Conservation (phyloP, 2,329 filamentous ascomycete species). For the Rhytidhysteron rufulum region DNA sequence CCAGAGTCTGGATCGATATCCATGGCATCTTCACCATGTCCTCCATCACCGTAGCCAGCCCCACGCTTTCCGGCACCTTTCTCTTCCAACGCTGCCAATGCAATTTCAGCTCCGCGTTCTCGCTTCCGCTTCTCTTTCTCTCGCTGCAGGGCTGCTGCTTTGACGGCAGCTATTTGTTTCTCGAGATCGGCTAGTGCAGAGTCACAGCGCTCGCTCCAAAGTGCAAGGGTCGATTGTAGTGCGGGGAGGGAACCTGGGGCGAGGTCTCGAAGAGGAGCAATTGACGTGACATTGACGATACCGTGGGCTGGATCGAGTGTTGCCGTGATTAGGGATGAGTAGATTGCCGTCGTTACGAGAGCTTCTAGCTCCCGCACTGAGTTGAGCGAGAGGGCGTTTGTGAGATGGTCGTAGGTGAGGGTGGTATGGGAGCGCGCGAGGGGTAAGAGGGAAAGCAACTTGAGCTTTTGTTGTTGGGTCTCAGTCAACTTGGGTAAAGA, state of each 20-base stretch:
- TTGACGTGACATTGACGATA: conserved; percentile 71
- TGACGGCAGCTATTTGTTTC: conserved; percentile 66
- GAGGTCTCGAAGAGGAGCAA: conserved; percentile 83
- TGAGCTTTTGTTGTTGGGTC: conserved; percentile 77
- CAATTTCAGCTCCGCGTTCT: conserved; percentile 35
- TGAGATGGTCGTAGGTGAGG: conserved; percentile 71
- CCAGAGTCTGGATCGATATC: conserved; percentile 34
- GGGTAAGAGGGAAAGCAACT: conserved; percentile 82
- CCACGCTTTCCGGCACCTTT: conserved; percentile 19
- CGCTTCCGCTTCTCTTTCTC: conserved; percentile 41
- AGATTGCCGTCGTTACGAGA: conserved; percentile 82
- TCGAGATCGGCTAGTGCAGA: conserved; percentile 72
- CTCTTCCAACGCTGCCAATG: conserved; percentile 19
- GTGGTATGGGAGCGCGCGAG: conserved; percentile 63
- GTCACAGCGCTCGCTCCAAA: conserved; percentile 77
- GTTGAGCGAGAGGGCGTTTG: conserved; percentile 62
- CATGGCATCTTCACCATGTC: conserved; percentile 28
- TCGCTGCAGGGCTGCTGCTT: conserved; percentile 39
- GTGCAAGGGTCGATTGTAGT: conserved; percentile 64
- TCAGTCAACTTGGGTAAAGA: conserved; percentile 68
- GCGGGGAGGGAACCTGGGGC: conserved; percentile 65
- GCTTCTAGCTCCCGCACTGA: conserved; percentile 72
- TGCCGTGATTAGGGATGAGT: conserved; percentile 75
- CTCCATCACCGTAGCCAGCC: conserved; percentile 15
- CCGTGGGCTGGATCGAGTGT: conserved; percentile 77